These are phyloP conservation scores for Stephanodiscus minutulus DNA, from an alignment of 108 stramenopile species.

Conservation along the genomic window DNA sequence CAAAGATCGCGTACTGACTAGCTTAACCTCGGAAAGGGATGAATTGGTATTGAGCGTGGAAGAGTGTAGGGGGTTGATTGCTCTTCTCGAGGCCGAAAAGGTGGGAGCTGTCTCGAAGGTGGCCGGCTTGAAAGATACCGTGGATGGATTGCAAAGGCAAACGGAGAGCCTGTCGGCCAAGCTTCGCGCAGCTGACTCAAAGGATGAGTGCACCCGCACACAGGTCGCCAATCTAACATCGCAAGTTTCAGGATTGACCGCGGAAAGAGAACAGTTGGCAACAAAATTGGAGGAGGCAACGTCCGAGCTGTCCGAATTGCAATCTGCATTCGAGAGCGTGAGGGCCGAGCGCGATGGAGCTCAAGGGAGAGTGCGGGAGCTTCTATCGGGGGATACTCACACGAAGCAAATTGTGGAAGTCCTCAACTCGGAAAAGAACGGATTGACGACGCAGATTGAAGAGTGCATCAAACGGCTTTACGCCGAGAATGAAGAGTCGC, in stretches of 20 bases:
- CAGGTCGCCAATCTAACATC: neutral
- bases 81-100: neutral
- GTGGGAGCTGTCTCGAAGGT: neutral
- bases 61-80: neutral
- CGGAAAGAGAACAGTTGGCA: neutral
- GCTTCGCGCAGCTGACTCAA: neutral
- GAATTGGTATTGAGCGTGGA: neutral
- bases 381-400: neutral
- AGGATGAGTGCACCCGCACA: neutral
- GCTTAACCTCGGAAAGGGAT: neutral
- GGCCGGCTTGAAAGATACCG: neutral
- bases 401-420: neutral
- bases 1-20: neutral
- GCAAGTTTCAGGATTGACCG: neutral
- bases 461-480: conserved; percentile 12
- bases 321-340: neutral
- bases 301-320: neutral
- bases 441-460: conserved; percentile 10
- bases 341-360: conserved; percentile 6
- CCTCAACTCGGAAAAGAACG: conserved; percentile 15
- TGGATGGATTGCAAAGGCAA: neutral
- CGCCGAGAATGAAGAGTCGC: neutral
- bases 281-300: neutral
- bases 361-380: neutral
- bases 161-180: neutral